Conservation (phyloP, 2,329 filamentous ascomycete genomes). For the Exophiala oligosperma region DNA sequence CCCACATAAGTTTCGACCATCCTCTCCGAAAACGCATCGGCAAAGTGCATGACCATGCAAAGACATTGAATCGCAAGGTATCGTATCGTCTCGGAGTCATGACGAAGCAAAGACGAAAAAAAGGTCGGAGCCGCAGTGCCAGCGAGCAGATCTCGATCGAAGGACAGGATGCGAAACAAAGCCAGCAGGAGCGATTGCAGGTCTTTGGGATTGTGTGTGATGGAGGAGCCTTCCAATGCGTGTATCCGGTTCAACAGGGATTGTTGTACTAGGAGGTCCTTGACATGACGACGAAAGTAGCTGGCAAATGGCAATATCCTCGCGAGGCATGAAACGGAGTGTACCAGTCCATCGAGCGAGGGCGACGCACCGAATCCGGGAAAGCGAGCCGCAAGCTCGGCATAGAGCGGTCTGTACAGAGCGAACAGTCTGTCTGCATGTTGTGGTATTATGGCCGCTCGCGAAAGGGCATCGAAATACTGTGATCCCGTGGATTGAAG, state of each 20-base stretch:
- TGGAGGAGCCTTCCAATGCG: not conserved
- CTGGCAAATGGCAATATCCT: constrained; percentile 25
- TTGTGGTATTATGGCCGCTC: constrained; percentile 66
- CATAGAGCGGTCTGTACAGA: constrained; percentile 72
- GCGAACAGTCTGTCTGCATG: constrained; percentile 73
- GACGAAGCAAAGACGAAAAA: constrained; percentile 68
- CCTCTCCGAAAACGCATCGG: constrained; percentile 74
- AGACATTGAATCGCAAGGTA: constrained; percentile 83
- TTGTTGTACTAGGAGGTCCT: constrained; percentile 6
- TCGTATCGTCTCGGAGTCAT: constrained; percentile 60
- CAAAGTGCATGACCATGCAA: constrained; percentile 73
- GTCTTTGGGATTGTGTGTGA: constrained; percentile 36
- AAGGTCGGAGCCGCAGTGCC: constrained; percentile 64
- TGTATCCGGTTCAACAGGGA: not conserved
- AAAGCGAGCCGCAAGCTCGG: constrained; percentile 84
- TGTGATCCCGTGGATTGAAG: constrained; percentile 61
- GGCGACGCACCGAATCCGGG: constrained; percentile 37
- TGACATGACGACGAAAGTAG: constrained; percentile 22
- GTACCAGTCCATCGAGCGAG: constrained; percentile 30
- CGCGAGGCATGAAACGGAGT: constrained; percentile 35
- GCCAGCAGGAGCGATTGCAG: constrained; percentile 61
- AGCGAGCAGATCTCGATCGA: constrained; percentile 69
- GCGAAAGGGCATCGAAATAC: constrained; percentile 71
- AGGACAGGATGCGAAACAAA: constrained; percentile 75
- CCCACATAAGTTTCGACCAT: constrained; percentile 69